phyloP scores from a whole-genome alignment of 371 early-diverging fungal species.

The Mortierella sp. region DNA sequence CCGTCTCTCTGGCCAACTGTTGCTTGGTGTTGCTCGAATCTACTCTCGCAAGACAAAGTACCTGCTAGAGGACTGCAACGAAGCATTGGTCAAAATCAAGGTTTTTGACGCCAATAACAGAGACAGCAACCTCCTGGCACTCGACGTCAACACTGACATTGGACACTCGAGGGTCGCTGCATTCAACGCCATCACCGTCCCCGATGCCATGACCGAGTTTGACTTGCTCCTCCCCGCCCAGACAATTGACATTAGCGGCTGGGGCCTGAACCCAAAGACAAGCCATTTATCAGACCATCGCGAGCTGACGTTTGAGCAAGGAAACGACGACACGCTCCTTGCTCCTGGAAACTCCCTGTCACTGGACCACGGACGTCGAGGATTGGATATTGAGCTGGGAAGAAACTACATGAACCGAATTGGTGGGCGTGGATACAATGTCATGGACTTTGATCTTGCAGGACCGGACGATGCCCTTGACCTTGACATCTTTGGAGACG shows the following conservation, averaged over 20 bases:
- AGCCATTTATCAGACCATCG: constrained; percentile 61
- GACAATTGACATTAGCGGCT: constrained; percentile 62
- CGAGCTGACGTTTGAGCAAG: constrained; percentile 65
- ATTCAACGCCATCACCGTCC: constrained; percentile 86
- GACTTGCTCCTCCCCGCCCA: constrained; percentile 89
- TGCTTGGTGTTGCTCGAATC: constrained; percentile 96
- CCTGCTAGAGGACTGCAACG: constrained; percentile 97
- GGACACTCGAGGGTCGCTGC: constrained; percentile 76
- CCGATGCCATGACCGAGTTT: constrained; percentile 88
- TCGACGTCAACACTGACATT: constrained; percentile 86
- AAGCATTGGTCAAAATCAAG: constrained; percentile 94
- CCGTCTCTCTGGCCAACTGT: constrained; percentile 95
- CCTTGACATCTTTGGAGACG: constrained; percentile 45
- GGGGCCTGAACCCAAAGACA: constrained; percentile 38
- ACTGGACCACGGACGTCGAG: constrained; percentile 40
- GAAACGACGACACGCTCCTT: constrained; percentile 36
- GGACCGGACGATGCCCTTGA: constrained; percentile 50
- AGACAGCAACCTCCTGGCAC: constrained; percentile 26
- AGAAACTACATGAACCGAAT: constrained; percentile 34
- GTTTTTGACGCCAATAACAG: constrained; percentile 57
- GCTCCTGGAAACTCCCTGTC: constrained; percentile 26
- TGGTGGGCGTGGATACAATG: constrained; percentile 35
- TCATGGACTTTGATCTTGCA: constrained; percentile 54
- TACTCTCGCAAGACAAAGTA: constrained; percentile 97
- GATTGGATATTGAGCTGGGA: constrained; percentile 57